Evolutionary conservation across 2,329 filamentous ascomycete species (phyloP).

Genomic region (Neonectria coccinea): DNA sequence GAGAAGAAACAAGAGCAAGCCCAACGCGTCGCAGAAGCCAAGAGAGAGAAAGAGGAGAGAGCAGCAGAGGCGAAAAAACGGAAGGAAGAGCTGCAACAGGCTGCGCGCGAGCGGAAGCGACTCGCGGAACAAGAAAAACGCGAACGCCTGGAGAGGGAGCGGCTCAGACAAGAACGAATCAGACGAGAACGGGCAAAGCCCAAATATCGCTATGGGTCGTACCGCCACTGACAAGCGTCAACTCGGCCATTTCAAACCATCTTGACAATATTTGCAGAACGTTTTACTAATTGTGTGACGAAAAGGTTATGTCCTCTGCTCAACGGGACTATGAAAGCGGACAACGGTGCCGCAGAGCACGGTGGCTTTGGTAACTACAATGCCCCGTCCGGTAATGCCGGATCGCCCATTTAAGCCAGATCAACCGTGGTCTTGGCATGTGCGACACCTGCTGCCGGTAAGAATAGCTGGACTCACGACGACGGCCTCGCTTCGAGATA

Average conservation of each 20-base stretch:
- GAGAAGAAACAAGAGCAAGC: conserved; percentile 35
- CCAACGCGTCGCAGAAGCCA: conserved; percentile 32
- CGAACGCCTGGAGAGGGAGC: conserved; percentile 29
- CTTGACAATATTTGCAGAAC: conserved; percentile 20
- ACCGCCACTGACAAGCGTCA: conserved; percentile 35
- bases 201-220: conserved; percentile 37
- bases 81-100: conserved; percentile 36
- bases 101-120: conserved; percentile 31
- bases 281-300: conserved; percentile 38
- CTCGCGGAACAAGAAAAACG: conserved; percentile 29
- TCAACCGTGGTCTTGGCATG: background rate
- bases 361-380: conserved; percentile 70
- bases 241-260: conserved; percentile 31
- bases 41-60: conserved; percentile 30
- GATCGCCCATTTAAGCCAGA: conserved; percentile 47
- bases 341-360: conserved; percentile 66
- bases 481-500: background rate
- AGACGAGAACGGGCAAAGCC: conserved; percentile 35
- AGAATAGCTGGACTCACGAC: background rate
- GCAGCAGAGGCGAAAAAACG: conserved; percentile 31
- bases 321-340: conserved; percentile 81
- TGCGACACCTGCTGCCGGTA: background rate
- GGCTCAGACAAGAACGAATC: conserved; percentile 34
- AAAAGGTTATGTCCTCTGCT: conserved; percentile 84
- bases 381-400: conserved; percentile 51